Base-by-base conservation (phyloP, 768 basidiomycete species). In the Auricularia cornea region DNA sequence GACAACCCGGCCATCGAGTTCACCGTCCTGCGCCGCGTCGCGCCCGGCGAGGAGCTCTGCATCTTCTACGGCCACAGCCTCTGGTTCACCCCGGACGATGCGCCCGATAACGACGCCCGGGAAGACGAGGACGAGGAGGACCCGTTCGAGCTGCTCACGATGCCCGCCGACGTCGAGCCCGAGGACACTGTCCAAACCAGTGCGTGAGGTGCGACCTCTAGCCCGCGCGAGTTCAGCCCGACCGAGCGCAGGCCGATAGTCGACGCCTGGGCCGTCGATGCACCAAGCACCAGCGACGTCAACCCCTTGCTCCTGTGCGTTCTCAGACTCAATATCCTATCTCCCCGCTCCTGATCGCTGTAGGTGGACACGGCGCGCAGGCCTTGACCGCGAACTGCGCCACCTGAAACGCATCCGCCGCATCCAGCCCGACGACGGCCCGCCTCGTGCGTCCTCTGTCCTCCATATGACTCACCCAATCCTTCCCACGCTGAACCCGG, bases 191-290 rank as follows among this genome's bases (percentile, higher is more conserved):
- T 63, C 65, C 62, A 4, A 23, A 63, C n/a, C 65, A 71, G 60
- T 72, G 69, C 67, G 65, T 41, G 54, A 57, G 14, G 8, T 56
- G 16, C 28, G 44, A 29, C n/a, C 31, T n/a, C 61, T 48, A 59
- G 52, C 32, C 30, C 32, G 52, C 54, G n/a, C n/a, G n/a, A n/a
- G n/a, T n/a, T n/a, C n/a, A n/a, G 26, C 51, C 29, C 16, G 31
- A 40, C 23, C 59, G 32, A 10, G 30, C 38, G 63, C 28, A 32
- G 56, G 11, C 30, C 29, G 11, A 40, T 62, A 92, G 90, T 84
- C 40, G 76, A 82, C 57, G 89, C 86, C 61, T 93, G 91, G 91
- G 87, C 84, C 23, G 86, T 90, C 20, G 88, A 92, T 69, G 79
- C 92, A 20, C 82, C 83, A 3, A 83, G 90, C 66, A 80, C 79